Evolutionary conservation across 345 rosid genomes (phyloP).

Genomic region (Nephelium lappaceum): DNA sequence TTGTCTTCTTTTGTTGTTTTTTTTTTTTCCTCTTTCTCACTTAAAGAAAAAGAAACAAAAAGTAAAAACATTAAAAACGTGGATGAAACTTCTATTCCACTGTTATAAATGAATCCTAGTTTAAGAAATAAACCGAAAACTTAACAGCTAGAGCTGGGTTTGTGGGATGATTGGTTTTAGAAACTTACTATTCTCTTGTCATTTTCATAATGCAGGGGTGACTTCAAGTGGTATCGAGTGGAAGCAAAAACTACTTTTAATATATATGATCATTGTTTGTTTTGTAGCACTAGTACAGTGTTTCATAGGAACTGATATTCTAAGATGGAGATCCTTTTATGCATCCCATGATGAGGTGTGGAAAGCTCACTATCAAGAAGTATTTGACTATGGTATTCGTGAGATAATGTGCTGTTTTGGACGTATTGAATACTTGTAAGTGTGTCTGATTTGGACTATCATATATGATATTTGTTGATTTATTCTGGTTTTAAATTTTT

Average conservation of each 20-base stretch:
- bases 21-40: no score
- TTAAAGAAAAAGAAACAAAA: neutral
- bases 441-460: conserved; percentile 19
- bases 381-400: conserved; percentile 94
- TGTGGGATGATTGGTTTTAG: neutral
- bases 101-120: neutral
- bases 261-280: conserved; percentile 52
- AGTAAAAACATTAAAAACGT: neutral
- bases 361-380: conserved; percentile 92
- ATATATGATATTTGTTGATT: neutral
- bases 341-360: conserved; percentile 84
- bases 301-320: conserved; percentile 74
- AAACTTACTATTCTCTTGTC: conserved; percentile 14
- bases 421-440: conserved; percentile 77
- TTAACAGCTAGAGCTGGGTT: neutral
- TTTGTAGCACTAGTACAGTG: conserved; percentile 66
- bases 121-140: neutral
- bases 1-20: neutral
- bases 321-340: conserved; percentile 88
- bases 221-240: conserved; percentile 44
- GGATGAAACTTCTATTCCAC: neutral
- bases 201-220: conserved; percentile 41
- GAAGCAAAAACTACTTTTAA: conserved; percentile 51
- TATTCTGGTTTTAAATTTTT: conserved; percentile 13
- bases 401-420: conserved; percentile 94